phyloP scores from a whole-genome alignment of 306 rosid genomes.

The apple (Malus domestica) region ASM211411v1 NC_041805.1:32109501-32110000 shows the following conservation, averaged over 20 bases:
- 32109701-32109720: constrained; percentile 44
- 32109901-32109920: too few relatives aligned
- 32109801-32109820: constrained; percentile 66
- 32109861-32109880: background rate
- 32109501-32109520: background rate
- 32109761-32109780: constrained; percentile 77
- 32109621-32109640: too few relatives aligned
- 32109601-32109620: too few relatives aligned
- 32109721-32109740: constrained; percentile 95
- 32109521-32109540: too few relatives aligned
- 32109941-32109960: too few relatives aligned
- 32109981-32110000: too few relatives aligned
- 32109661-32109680: background rate
- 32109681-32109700: constrained; percentile 7
- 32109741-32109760: constrained; percentile 85
- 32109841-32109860: background rate
- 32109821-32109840: background rate
- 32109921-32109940: too few relatives aligned
- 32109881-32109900: too few relatives aligned
- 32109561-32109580: background rate
- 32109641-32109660: background rate
- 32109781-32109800: constrained; percentile 99
- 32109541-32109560: too few relatives aligned
- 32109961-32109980: too few relatives aligned
- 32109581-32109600: background rate